Evolutionary conservation across 148 eudicot species (phyloP), one percentile per base, ranked within the genome.

Genomic region (Cornus suecica): DNA sequence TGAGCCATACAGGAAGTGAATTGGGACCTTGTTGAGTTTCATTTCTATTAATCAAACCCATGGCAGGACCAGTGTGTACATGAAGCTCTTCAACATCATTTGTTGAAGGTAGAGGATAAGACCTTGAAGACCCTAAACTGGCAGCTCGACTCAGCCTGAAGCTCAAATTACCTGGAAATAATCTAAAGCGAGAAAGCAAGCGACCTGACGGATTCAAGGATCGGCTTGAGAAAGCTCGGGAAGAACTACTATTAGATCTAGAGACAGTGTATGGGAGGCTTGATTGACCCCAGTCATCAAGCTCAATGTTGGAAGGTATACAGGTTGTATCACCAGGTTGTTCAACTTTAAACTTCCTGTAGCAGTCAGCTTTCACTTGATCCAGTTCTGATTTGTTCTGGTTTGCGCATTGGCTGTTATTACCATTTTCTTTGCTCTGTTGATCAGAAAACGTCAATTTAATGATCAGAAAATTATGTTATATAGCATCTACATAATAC

Each of bases 121-220:
- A 82, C 67, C 86, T 80, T 13, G 90, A 79, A 27, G 96, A 87
- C 29, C 89, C 84, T 71, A 90, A 80, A 84, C 91, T 92, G 70
- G 84, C 76, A 70, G 95, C 86, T 82, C 93, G 87, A 37, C 74
- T 84, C 18, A 92, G 88, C 85, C 97, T 84, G 71, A 90, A 95
- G 88, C 99, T 92, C 75, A 84, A 78, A 88, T 87, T 92, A 63
- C 90, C 87, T 10, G 93, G 90, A 74, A 88, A 84, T 66, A 90
- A 87, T 76, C 89, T 89, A 76, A 87, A 91, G 69, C 92, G 94
- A 80, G 99, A 91, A 74, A 91, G 84, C 68, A 92, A 95, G 54
- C 89, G 87, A 78, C 83, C 73, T 10, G 97, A 84, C 54, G 82
- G 82, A 69, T 90, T 91, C 69, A 79, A 58, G 65, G 93, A 84